phyloP scores from a whole-genome alignment of 352 stramenopile genomes.

The Pythium coloratum region DNA sequence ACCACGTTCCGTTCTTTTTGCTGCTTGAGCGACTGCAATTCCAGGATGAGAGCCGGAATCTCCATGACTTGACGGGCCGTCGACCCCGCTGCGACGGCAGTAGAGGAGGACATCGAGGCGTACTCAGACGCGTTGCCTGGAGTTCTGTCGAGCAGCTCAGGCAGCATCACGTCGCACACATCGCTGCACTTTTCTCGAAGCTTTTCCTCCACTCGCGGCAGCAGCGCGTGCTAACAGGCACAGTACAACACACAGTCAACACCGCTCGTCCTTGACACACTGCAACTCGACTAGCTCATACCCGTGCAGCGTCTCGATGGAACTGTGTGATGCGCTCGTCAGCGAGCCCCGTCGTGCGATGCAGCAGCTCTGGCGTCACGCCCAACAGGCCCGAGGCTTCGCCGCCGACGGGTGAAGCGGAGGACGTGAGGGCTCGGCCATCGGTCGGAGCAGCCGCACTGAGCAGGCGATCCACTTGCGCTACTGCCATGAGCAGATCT shows the following conservation, averaged over 20 bases:
- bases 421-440: background rate
- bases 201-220: slow-evolving; percentile 34
- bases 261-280: background rate
- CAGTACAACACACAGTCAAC: background rate
- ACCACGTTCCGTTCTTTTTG: slow-evolving; percentile 17
- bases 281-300: background rate
- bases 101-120: background rate
- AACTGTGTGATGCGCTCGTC: slow-evolving; percentile 20
- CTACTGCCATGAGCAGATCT: slow-evolving; percentile 35
- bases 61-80: slow-evolving; percentile 31
- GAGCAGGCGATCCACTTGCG: slow-evolving; percentile 36
- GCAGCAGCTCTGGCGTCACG: slow-evolving; percentile 27
- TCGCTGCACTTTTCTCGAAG: slow-evolving; percentile 33
- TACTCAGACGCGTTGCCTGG: background rate
- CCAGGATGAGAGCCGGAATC: slow-evolving; percentile 37
- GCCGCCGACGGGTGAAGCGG: background rate
- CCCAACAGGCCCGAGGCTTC: slow-evolving; percentile 24
- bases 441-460: background rate
- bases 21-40: slow-evolving; percentile 27
- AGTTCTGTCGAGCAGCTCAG: slow-evolving; percentile 23
- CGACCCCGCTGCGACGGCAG: background rate
- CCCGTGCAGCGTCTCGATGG: slow-evolving; percentile 30
- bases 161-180: slow-evolving; percentile 37
- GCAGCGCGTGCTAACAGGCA: slow-evolving; percentile 26
- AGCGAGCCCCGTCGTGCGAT: slow-evolving; percentile 19